Base-by-base conservation (phyloP, 306 rosid species). In the Herpetospermum pedunculosum region DNA sequence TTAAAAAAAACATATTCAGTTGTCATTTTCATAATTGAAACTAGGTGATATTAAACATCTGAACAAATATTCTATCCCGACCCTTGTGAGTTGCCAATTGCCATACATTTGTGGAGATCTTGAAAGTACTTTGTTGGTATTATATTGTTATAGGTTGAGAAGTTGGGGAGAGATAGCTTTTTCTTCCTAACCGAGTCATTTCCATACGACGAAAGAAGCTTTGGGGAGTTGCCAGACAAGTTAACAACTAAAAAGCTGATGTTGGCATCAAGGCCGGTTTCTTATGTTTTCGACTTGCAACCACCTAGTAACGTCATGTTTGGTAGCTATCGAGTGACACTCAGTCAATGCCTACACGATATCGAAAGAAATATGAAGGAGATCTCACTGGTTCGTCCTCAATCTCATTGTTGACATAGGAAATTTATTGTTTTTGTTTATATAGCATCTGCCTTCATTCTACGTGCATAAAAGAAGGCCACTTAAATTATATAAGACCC, bases 101-200 rank as follows among this genome's bases (percentile, higher is more conserved):
- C 32, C 38, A 14, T 28, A 26, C 65, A 14, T 58, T 15, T 58
- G 35, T n/a, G 78, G 26, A 53, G 41, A 44, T 34, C 29, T 23
- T 19, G 15, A 10, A 32, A 78, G 77, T 16, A 49, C 76, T 16
- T 73, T 49, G 5, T 78, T 75, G 54, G 68, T 15, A 41, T 59
- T 76, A 38, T 85, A 35, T 71, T 74, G 47, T 85, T 84, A 78
- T 86, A 92, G 98, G 96, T 81, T 69, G 98, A 92, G 77, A 88
- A 80, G 81, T 67, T 88, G 83, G 95, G 82, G 16, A 85, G 96
- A 65, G 95, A 86, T 1, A 67, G 88, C 80, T 90, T 92, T 76
- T 90, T 92, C 85, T 77, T 80, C 74, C 91, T 90, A 5, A 47
- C 50, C 8, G 77, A 88, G 68, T 90, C 98, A 49, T 92, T 88